These are phyloP conservation scores for Suillus subalutaceus DNA, from an alignment of 768 basidiomycete species.

Conservation along the genomic window DNA sequence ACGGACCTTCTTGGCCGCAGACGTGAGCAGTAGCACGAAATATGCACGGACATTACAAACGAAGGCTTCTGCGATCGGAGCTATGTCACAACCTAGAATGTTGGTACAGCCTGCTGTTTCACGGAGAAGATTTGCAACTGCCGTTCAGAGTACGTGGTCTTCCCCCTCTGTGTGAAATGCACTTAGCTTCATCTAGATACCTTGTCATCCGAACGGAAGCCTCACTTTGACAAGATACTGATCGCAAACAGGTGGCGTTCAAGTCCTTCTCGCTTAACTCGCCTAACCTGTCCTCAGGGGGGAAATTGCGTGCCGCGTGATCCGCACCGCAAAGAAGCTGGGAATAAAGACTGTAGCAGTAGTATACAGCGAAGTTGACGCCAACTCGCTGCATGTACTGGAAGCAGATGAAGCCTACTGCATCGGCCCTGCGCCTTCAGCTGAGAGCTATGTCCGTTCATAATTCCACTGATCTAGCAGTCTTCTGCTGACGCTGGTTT, in stretches of 20 bases:
- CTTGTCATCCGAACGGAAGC: conserved; percentile 30
- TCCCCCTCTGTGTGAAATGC: neutral
- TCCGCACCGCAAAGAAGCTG: conserved; percentile 83
- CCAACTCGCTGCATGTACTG: conserved; percentile 77
- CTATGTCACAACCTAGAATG: neutral
- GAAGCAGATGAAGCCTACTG: conserved; percentile 91
- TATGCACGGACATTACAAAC: conserved; percentile 5
- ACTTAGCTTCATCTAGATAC: neutral
- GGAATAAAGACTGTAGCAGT: conserved; percentile 92
- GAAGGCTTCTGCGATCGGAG: neutral
- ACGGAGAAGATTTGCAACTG: conserved; percentile 22
- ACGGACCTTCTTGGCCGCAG: conserved; percentile 1
- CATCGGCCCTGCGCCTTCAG: conserved; percentile 88
- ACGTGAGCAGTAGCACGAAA: conserved; percentile 1
- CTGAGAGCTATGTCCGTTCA: conserved; percentile 82
- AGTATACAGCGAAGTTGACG: conserved; percentile 90
- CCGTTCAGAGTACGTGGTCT: conserved; percentile 20
- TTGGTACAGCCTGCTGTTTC: neutral
- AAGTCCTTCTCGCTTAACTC: neutral
- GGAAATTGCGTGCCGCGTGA: conserved; percentile 95
- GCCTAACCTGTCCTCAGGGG: conserved; percentile 53
- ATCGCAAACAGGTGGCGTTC: conserved; percentile 79
- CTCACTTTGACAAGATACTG: conserved; percentile 88
- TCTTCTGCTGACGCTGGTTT: conserved; percentile 9
- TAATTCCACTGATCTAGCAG: neutral